Evolutionary conservation across 345 rosid species (phyloP).

Genomic region (Sonneratia caseolaris): DNA sequence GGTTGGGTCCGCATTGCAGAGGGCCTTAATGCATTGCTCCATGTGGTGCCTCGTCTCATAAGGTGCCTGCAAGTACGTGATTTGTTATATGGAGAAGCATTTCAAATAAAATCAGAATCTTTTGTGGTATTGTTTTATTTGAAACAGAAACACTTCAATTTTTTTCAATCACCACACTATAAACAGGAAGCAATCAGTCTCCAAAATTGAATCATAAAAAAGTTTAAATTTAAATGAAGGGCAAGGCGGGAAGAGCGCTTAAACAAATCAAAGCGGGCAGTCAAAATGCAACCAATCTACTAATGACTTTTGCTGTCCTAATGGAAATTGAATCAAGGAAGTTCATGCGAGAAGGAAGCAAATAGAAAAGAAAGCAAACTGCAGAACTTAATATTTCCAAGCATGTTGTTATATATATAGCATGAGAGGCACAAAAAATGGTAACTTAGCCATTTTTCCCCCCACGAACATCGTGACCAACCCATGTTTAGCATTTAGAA

Average conservation of each 20-base stretch:
- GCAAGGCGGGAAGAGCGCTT: not conserved
- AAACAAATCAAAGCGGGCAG: not conserved
- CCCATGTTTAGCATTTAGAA: not conserved
- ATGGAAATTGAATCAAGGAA: no score
- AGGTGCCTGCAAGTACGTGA: constrained; percentile 56
- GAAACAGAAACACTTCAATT: no score
- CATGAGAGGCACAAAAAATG: not conserved
- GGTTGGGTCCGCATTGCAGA: constrained; percentile 89
- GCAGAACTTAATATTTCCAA: no score
- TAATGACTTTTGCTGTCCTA: not conserved
- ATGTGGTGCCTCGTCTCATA: constrained; percentile 96
- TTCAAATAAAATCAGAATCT: not conserved
- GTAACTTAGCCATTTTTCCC: not conserved
- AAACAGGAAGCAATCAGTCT: not conserved
- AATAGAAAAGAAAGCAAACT: no score
- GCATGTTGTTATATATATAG: no score
- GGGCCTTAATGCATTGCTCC: constrained; percentile 92
- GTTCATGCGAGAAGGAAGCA: no score
- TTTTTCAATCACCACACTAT: not conserved
- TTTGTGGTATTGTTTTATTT: not conserved
- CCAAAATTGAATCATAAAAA: not conserved
- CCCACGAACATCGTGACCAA: no score
- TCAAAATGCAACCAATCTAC: not conserved
- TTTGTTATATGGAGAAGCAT: not conserved
- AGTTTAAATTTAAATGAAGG: not conserved